Base-by-base conservation (phyloP, 2,329 filamentous ascomycete species). In the Dothidotthia symphoricarpi region DNA sequence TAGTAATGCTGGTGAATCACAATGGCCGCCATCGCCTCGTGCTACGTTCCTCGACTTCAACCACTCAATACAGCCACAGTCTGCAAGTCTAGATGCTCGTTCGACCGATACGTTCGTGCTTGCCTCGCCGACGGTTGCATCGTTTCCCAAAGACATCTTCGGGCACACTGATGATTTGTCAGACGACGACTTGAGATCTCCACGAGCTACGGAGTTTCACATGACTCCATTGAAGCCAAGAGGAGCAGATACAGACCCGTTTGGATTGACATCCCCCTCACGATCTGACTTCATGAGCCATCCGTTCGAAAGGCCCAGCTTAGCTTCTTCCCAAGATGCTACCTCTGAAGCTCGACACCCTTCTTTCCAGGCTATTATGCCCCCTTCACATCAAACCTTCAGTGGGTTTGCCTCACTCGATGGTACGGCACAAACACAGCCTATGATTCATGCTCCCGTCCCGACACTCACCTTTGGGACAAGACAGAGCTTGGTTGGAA, bases 201-300 rank as follows among this genome's bases (percentile, higher is more conserved):
- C 63, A 8, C 51, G 63, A 33, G 57, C 58, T 16, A 45, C 52
- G 14, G 63, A 67, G 38, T 67, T 67, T 29, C 62, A 67, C 41
- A 67, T 67, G 63, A 62, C 62, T 19, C 61, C 63, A 5, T 39
- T 67, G 25, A 62, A 58, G 31, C 61, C 59, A 9, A 54, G 46
- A 24, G 31, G 49, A n/a, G 53, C 48, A 28, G 61, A 65, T 26
- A 61, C 62, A 10, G 64, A 66, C 52, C 59, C 63, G 2, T 68
- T 63, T 29, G 65, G 64, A 4, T 24, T 69, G 11, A 60, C 66
- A 17, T 69, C 66, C 27, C 67, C 67, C 12, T 70, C 64, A 8
- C 58, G 64, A 26, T 69, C 68, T 16, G 70, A 72, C 13, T 73
- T 71, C 41, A 49, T 54, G 15, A 50, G 42, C 13, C 57, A 54